phyloP scores from a whole-genome alignment of 208 protist genomes.

The Entamoeba histolytica region DNA sequence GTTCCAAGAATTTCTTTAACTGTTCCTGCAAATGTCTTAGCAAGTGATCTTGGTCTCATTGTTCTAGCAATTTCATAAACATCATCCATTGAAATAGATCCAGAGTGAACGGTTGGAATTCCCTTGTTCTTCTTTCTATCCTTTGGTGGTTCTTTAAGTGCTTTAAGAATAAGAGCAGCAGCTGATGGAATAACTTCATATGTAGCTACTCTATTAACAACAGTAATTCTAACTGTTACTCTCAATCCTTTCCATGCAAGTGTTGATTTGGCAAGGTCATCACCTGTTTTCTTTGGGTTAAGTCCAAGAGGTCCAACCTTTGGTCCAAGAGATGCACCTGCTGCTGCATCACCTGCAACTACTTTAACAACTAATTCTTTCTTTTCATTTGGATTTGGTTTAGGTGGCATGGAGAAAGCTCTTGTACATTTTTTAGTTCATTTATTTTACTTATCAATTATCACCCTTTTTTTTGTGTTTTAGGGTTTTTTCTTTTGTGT shows the following conservation, averaged over 20 bases:
- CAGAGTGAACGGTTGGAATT: slow-evolving; percentile 12
- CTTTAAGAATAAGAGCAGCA: slow-evolving; percentile 26
- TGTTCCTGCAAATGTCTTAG: slow-evolving; percentile 10
- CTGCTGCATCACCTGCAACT: background rate
- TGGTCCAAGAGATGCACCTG: slow-evolving; percentile 32
- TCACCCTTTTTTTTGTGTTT: too few species aligned
- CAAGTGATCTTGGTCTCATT: slow-evolving; percentile 10
- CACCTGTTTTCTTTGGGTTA: slow-evolving; percentile 93
- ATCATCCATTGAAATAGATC: slow-evolving; percentile 15
- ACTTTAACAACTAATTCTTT: background rate
- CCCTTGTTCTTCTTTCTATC: slow-evolving; percentile 18
- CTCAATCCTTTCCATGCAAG: slow-evolving; percentile 93
- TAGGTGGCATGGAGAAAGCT: background rate
- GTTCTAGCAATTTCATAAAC: slow-evolving; percentile 21
- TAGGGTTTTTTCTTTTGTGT: too few species aligned
- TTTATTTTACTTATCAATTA: too few species aligned
- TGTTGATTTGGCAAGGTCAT: slow-evolving; percentile 92
- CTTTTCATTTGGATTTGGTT: background rate
- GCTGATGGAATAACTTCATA: slow-evolving; percentile 39
- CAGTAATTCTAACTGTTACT: slow-evolving; percentile 81
- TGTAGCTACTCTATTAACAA: slow-evolving; percentile 88
- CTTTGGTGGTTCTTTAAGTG: slow-evolving; percentile 24
- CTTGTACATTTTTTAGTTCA: too few species aligned
- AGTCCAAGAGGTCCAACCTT: slow-evolving; percentile 97
- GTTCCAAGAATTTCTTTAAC: slow-evolving; percentile 29